These are phyloP conservation scores for Annona squamosa DNA, from an alignment of 164 flowering plant species.

Conservation along the genomic window DNA sequence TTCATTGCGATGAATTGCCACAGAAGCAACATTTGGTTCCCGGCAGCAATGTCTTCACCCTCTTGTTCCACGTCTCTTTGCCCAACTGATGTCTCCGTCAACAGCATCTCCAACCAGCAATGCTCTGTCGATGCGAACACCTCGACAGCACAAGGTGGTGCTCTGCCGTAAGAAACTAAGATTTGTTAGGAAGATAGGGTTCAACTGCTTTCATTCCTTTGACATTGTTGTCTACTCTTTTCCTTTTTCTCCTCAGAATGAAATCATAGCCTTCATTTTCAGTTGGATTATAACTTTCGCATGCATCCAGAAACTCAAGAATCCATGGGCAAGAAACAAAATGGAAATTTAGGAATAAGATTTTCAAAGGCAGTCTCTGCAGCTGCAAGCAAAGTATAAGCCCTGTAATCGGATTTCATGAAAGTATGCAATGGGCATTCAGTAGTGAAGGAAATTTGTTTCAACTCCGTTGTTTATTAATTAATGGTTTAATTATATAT, in stretches of 20 bases:
- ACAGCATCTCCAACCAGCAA: slow-evolving; percentile 27
- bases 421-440: neutral
- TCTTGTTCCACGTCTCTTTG: neutral
- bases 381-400: neutral
- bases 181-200: slow-evolving; percentile 28
- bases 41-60: neutral
- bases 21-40: neutral
- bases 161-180: slow-evolving; percentile 38
- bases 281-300: neutral
- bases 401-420: neutral
- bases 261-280: neutral
- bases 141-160: slow-evolving; percentile 28
- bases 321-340: neutral
- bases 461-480: too few relatives aligned
- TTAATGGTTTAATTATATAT: neutral
- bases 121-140: slow-evolving; percentile 26
- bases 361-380: neutral
- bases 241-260: neutral
- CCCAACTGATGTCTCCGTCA: neutral
- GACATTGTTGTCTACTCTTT: neutral
- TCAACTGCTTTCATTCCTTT: neutral
- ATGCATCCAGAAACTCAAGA: neutral
- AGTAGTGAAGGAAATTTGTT: neutral
- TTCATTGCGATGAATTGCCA: slow-evolving; percentile 40
- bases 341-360: neutral